A percentile compares a stretch with the other conserved stretches of the same genome.
Conservation (phyloP, 495 filamentous ascomycete genomes). For the Daldinia decipiens region DNA sequence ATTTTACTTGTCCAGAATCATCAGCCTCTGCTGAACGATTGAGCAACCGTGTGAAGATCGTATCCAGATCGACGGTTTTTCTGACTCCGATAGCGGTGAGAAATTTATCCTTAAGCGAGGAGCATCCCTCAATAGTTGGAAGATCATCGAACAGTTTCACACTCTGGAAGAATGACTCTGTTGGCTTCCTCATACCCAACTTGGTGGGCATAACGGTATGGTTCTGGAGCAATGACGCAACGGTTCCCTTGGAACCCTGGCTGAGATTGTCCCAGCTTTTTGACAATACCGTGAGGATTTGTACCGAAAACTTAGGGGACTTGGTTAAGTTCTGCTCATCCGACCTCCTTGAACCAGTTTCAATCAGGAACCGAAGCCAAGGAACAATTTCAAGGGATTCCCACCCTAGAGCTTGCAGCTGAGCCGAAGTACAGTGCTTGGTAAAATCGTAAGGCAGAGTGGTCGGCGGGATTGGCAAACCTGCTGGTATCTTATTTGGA, state of each 20-base stretch:
- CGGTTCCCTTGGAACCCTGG: slow-evolving; percentile 68
- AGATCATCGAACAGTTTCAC: slow-evolving; percentile 96
- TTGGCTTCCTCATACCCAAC: slow-evolving; percentile 85
- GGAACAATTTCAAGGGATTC: slow-evolving; percentile 79
- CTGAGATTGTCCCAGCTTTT: slow-evolving; percentile 86
- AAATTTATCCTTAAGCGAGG: slow-evolving; percentile 88
- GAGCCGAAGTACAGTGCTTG: slow-evolving; percentile 55
- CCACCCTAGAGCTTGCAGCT: slow-evolving; percentile 85
- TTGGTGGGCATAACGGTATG: slow-evolving; percentile 89
- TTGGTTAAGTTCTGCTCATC: slow-evolving; percentile 67
- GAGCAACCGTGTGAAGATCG: slow-evolving; percentile 89
- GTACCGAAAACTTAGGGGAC: slow-evolving; percentile 77
- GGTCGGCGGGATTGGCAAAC: slow-evolving; percentile 82
- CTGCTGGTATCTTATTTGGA: slow-evolving; percentile 76
- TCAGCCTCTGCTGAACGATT: slow-evolving; percentile 59
- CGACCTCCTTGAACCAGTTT: slow-evolving; percentile 58
- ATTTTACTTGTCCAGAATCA: slow-evolving; percentile 65
- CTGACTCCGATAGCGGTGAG: slow-evolving; percentile 82
- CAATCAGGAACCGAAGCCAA: slow-evolving; percentile 83
- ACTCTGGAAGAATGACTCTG: slow-evolving; percentile 89
- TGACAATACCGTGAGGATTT: slow-evolving; percentile 82
- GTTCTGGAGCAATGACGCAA: slow-evolving; percentile 69
- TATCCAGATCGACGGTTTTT: slow-evolving; percentile 88
- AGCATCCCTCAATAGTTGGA: slow-evolving; percentile 77
- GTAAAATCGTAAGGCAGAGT: slow-evolving; percentile 87